phyloP scores from a whole-genome alignment of 345 rosid species.

The Draba incana region DNA sequence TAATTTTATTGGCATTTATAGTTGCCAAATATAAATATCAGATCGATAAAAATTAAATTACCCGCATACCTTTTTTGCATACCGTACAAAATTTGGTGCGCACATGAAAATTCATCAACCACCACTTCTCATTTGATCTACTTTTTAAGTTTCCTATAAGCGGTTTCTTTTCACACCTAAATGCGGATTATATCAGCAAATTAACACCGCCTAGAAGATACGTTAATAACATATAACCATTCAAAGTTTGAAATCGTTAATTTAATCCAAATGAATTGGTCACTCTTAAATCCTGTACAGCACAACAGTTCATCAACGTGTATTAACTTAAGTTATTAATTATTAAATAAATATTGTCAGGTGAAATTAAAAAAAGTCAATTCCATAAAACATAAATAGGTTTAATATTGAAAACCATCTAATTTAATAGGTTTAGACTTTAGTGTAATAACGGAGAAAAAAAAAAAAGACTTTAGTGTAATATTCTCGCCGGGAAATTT shows the following conservation, averaged over 20 bases:
- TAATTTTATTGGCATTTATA: conserved; percentile 19
- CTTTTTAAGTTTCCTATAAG: conserved; percentile 21
- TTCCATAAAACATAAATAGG: neutral
- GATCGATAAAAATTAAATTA: neutral
- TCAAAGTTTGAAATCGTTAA: neutral
- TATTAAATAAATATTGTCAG: conserved; percentile 13
- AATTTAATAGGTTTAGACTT: no score
- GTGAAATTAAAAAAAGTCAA: conserved; percentile 3
- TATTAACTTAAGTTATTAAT: neutral
- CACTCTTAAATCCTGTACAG: conserved; percentile 4
- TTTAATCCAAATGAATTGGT: neutral
- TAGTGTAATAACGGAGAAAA: no score
- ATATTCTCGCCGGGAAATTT: no score
- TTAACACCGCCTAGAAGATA: neutral
- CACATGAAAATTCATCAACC: conserved; percentile 16
- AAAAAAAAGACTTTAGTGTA: no score
- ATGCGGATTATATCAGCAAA: neutral
- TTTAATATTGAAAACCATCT: no score
- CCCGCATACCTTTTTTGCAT: neutral
- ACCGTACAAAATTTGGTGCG: conserved; percentile 5
- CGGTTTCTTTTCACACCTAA: neutral
- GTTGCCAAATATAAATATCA: conserved; percentile 8
- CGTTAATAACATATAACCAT: neutral
- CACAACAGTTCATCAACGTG: neutral
- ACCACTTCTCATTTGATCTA: neutral